These are phyloP conservation scores for Jamesozyma rosinii DNA, from an alignment of 805 yeast genomes.

Conservation along the genomic window DNA sequence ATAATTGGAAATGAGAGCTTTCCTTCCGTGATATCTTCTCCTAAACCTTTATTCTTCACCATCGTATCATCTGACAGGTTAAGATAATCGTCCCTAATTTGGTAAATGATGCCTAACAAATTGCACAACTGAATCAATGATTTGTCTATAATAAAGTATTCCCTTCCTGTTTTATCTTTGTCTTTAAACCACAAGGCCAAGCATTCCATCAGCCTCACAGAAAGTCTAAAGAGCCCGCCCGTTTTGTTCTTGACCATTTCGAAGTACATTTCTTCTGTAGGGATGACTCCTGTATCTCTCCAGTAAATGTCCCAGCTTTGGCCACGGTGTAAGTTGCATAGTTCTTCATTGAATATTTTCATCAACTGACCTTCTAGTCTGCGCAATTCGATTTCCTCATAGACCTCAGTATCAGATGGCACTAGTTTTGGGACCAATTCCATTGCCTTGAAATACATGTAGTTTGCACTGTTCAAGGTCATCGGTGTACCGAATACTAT, in stretches of 20 bases:
- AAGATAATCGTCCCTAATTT: conserved; percentile 74
- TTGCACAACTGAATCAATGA: conserved; percentile 56
- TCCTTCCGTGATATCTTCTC: conserved; percentile 86
- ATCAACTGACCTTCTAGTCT: conserved; percentile 24
- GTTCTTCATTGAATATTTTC: conserved; percentile 54
- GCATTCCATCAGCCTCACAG: conserved; percentile 53
- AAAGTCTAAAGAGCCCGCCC: conserved; percentile 76
- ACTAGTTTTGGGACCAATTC: conserved; percentile 36
- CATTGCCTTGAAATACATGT: conserved; percentile 70
- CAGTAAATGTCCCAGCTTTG: conserved; percentile 86
- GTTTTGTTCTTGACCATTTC: conserved; percentile 83
- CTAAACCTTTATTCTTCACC: conserved; percentile 61
- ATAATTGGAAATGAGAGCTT: conserved; percentile 81
- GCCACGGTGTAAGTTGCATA: conserved; percentile 76
- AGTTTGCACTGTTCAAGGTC: conserved; percentile 75
- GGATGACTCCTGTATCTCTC: conserved; percentile 54
- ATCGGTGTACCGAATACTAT: conserved; percentile 65
- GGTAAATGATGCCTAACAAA: conserved; percentile 73
- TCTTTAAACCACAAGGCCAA: conserved; percentile 8
- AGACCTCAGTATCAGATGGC: conserved; percentile 4
- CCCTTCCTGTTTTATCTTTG: neutral
- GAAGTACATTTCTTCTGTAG: conserved; percentile 54
- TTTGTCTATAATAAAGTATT: conserved; percentile 1
- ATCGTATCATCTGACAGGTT: conserved; percentile 44
- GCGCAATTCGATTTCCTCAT: conserved; percentile 2